Base-by-base conservation (phyloP, 148 eudicot species). In the Spergularia bocconei region DNA sequence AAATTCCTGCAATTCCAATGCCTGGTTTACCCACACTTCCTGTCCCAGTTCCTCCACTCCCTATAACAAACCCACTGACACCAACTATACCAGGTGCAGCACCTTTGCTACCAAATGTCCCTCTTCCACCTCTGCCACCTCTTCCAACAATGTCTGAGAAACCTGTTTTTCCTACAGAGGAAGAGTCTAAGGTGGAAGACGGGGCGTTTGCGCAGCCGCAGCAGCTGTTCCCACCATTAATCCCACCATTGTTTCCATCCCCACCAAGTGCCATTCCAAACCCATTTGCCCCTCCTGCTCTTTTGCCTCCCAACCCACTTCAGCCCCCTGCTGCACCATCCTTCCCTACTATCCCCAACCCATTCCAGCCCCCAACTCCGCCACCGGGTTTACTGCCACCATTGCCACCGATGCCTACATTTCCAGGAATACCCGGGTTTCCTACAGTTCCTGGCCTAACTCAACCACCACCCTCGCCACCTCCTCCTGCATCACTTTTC, bases 81-180 rank as follows among this genome's bases (percentile, higher is more conserved):
- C 79, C 86, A 56, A 63, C 69, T 64, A 20, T 36, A 5, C 85
- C 85, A 6, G 53, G 63, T 23, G 17, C 58, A 33, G 17, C 73
- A 66, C 93, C 93, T 16, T 73, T 75, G 11, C 2, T 85, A 38
- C 91, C 92, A 13, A 79, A 82, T 54, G 65, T 83, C 17, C 91
- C 94, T 19, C 82, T 89, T 0, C 97, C 92, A 5, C 75, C 73
- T 1, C 82, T 89, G 17, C 97, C 97, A 9, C 82, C 91, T 20
- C 82, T 91, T 13, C 91, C 93, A 1, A 44, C 69, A 7, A 77
- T 87, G 41, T 84, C 85, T 2, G 67, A 63, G 25, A 39, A 76
- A 66, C 33, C 64, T 4, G 17, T 63, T 63, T 70, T 53, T 5
- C 21, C 63, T 15, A n/a, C 16, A 2, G 51, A 72, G 47, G 62